Conservation (phyloP, 2,329 filamentous ascomycete genomes). For the Ophiostoma fasciatum region DNA sequence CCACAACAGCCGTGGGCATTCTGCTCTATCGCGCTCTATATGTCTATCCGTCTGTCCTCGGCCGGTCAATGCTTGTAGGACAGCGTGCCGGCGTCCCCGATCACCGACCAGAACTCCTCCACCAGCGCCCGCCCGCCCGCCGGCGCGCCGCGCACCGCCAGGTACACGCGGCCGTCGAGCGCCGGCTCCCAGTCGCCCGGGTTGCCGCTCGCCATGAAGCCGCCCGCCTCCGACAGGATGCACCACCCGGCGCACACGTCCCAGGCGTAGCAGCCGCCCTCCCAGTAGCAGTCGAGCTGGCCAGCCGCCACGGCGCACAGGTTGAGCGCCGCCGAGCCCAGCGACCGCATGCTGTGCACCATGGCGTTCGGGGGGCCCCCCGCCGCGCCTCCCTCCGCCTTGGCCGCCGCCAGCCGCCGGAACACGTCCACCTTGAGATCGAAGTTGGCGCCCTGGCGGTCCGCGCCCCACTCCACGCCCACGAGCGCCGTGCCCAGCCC, state of each 20-base stretch:
- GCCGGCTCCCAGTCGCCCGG: slow-evolving; percentile 54
- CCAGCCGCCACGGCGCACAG: slow-evolving; percentile 58
- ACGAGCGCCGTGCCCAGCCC: slow-evolving; percentile 50
- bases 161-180: slow-evolving; percentile 44
- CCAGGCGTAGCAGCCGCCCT: slow-evolving; percentile 75
- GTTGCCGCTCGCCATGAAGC: slow-evolving; percentile 57
- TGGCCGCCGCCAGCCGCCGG: slow-evolving; percentile 35
- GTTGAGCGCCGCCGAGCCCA: slow-evolving; percentile 64
- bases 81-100: slow-evolving; percentile 36
- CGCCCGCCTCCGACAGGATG: slow-evolving; percentile 60
- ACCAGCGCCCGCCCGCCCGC: slow-evolving; percentile 45
- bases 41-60: too few species aligned
- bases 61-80: slow-evolving; percentile 24
- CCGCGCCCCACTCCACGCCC: slow-evolving; percentile 59
- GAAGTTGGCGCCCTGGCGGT: slow-evolving; percentile 55
- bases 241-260: slow-evolving; percentile 74
- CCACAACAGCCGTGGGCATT: neutral
- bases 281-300: slow-evolving; percentile 63
- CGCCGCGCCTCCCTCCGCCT: slow-evolving; percentile 34
- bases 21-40: too few species aligned
- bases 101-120: slow-evolving; percentile 47
- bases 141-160: slow-evolving; percentile 46
- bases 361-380: slow-evolving; percentile 45
- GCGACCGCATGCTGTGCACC: slow-evolving; percentile 57
- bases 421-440: slow-evolving; percentile 55